These are phyloP conservation scores for Boletus rubescentipes DNA, from an alignment of 768 basidiomycete species.

Conservation along the genomic window DNA sequence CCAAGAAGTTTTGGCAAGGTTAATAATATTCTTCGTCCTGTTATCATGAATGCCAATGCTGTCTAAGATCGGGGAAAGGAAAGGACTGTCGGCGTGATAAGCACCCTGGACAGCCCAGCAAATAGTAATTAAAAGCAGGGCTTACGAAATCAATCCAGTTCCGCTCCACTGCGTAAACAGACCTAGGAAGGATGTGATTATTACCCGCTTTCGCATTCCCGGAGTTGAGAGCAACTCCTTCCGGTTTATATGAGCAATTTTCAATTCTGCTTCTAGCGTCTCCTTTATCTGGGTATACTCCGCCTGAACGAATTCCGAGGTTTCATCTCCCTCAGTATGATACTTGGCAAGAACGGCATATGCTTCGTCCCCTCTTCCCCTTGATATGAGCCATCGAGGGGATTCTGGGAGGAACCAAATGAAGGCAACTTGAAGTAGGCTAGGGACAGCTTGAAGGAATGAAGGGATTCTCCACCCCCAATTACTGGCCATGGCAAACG, in stretches of 20 bases:
- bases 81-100: constrained; percentile 4
- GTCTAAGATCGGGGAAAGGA: constrained; percentile 11
- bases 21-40: constrained; percentile 14
- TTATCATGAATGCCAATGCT: constrained; percentile 12
- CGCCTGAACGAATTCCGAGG: constrained; percentile 53
- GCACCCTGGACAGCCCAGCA: not conserved
- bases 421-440: constrained; percentile 52
- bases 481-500: constrained; percentile 54
- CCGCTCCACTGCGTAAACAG: constrained; percentile 16
- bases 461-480: constrained; percentile 68
- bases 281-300: constrained; percentile 57
- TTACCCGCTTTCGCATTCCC: constrained; percentile 15
- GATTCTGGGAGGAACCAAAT: constrained; percentile 62
- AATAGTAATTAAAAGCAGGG: no score
- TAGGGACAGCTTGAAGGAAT: constrained; percentile 57
- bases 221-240: constrained; percentile 3
- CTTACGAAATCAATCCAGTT: not conserved
- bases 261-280: constrained; percentile 40
- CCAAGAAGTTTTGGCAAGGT: not conserved
- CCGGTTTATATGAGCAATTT: not conserved
- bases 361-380: constrained; percentile 51
- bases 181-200: constrained; percentile 12
- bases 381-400: constrained; percentile 61
- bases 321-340: constrained; percentile 55
- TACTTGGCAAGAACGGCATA: constrained; percentile 49